Evolutionary conservation across 345 rosid genomes (phyloP), one percentile per base, ranked within the genome.

Genomic region (Camelina laxa): DNA sequence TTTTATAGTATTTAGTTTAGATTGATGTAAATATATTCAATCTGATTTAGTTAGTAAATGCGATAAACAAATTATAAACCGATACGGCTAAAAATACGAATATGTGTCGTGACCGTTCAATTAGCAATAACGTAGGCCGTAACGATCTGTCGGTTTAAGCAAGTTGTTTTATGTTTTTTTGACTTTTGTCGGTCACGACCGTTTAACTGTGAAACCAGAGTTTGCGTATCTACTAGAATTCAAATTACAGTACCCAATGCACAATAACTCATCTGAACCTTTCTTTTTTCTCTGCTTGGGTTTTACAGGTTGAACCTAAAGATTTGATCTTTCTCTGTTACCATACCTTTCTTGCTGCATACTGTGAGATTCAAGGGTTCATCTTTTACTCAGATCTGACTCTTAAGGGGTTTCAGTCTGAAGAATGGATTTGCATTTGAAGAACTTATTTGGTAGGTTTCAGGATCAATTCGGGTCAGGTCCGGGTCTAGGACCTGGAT

Each of bases 401-500:
- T 19, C 60, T 50, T 39, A 20, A 36, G 66, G 51, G 7, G 9
- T 4, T 5, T 11, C 13, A 57, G 21, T 8, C 14, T 70, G 59
- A 55, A 70, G 17, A 44, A 89, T 89, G 95, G 92, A 89, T 72
- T 71, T 89, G 80, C 89, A 87, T 81, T 84, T 87, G 81, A 86
- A 89, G 87, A 84, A 69, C 51, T 69, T 87, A 63, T 86, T 86
- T 67, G 87, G 65, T 81, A 86, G 95, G 76, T 80, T 84, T 75
- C 85, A 86, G 22, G 88, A 87, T 56, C 92, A 89, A 66, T 87
- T 89, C 63, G 89, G 95, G 16, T 83, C 92, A 65, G 92, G 95
- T 78, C 89, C 91, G 0, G 91, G 90, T 35, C 90, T 87, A 15
- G 94, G 91, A 70, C 88, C 91, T 12, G 94, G 94, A 73, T 89